These are phyloP conservation scores for Ophiosphaerella narmari DNA, from an alignment of 2,329 filamentous ascomycete species.

Conservation along the genomic window DNA sequence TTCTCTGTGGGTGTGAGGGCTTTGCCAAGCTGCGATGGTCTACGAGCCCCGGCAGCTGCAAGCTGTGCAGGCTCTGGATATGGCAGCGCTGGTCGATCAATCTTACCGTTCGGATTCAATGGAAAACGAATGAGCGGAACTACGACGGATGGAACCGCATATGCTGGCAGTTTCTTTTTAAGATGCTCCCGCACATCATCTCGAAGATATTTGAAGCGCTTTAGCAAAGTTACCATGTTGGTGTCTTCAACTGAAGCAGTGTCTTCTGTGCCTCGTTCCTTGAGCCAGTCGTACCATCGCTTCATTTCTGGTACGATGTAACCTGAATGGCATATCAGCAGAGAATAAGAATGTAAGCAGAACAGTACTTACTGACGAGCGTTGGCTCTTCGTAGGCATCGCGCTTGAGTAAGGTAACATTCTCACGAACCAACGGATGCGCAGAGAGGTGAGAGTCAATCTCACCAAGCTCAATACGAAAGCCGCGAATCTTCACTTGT, in stretches of 20 bases:
- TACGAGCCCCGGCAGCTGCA: constrained; percentile 59
- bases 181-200: constrained; percentile 69
- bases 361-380: constrained; percentile 67
- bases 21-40: constrained; percentile 51
- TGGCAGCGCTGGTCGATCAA: constrained; percentile 77
- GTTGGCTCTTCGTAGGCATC: constrained; percentile 84
- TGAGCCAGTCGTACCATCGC: constrained; percentile 73
- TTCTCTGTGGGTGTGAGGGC: constrained; percentile 64
- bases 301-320: constrained; percentile 85
- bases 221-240: constrained; percentile 60
- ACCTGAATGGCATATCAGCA: constrained; percentile 21
- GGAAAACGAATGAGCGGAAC: constrained; percentile 75
- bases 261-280: constrained; percentile 50
- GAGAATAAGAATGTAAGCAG: neutral
- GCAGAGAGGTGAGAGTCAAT: constrained; percentile 83
- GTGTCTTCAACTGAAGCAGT: constrained; percentile 47
- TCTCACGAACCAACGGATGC: constrained; percentile 78
- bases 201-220: constrained; percentile 64
- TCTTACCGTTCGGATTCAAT: constrained; percentile 68
- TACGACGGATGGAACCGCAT: constrained; percentile 75
- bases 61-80: constrained; percentile 77
- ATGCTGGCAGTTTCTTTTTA: constrained; percentile 71
- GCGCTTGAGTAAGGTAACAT: constrained; percentile 81
- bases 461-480: constrained; percentile 91
- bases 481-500: constrained; percentile 95